Evolutionary conservation across 495 filamentous ascomycete genomes (phyloP).

Genomic region (Aspergillus haitiensis): DNA sequence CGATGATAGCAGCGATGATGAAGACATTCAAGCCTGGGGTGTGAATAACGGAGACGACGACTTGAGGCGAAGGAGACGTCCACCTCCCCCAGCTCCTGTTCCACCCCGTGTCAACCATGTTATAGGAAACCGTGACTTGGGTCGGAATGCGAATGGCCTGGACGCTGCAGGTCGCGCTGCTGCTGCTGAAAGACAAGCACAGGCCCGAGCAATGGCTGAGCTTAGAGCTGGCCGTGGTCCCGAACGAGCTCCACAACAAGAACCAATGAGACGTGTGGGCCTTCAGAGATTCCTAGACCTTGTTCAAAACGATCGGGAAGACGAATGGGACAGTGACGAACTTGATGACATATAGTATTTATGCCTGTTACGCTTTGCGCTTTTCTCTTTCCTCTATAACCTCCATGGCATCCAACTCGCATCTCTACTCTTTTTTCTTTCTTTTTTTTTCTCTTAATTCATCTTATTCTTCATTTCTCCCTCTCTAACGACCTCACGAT

Average conservation of each 20-base stretch:
- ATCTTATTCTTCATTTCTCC: neutral
- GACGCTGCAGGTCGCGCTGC: slow-evolving; percentile 45
- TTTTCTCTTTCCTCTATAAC: neutral
- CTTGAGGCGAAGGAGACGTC: slow-evolving; percentile 26
- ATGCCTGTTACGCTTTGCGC: neutral
- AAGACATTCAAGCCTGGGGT: slow-evolving; percentile 31
- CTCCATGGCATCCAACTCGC: neutral
- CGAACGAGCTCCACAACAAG: slow-evolving; percentile 14
- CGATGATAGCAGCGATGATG: slow-evolving; percentile 42
- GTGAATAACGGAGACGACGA: slow-evolving; percentile 36
- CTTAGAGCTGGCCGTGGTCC: slow-evolving; percentile 35
- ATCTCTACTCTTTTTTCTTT: slow-evolving; percentile 4
- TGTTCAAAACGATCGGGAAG: slow-evolving; percentile 58
- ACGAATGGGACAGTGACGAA: slow-evolving; percentile 66
- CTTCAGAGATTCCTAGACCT: slow-evolving; percentile 56
- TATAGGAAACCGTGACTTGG: slow-evolving; percentile 29
- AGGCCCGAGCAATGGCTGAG: slow-evolving; percentile 48
- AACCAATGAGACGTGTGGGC: slow-evolving; percentile 29
- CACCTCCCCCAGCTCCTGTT: slow-evolving; percentile 46
- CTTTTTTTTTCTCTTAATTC: neutral
- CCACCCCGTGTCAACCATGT: slow-evolving; percentile 37
- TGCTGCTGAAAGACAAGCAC: slow-evolving; percentile 45
- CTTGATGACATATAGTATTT: slow-evolving; percentile 47
- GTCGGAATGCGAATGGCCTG: slow-evolving; percentile 29
- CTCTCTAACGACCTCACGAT: slow-evolving; percentile 14